Percentiles rank a stretch among this genome's conserved stretches.
Conservation (phyloP, 371 early-diverging fungal genomes). For the Mucor saturninus region DNA sequence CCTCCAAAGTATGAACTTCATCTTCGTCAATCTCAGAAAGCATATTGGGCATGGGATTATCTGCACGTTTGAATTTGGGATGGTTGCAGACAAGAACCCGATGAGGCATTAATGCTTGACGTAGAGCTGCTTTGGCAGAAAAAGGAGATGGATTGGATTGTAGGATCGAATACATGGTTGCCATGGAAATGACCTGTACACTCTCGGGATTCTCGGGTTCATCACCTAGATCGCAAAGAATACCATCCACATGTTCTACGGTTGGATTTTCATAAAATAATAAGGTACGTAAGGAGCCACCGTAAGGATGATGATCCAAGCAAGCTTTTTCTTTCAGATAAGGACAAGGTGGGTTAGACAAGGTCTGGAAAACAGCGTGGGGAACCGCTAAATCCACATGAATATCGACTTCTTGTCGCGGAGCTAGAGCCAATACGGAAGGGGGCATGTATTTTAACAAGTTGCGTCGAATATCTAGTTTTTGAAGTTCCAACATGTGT, state of each 20-base stretch:
- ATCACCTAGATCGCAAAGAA: slow-evolving; percentile 26
- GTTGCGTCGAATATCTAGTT: slow-evolving; percentile 61
- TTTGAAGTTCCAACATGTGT: slow-evolving; percentile 44
- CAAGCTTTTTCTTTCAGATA: neutral
- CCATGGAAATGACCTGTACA: slow-evolving; percentile 2
- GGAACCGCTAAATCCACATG: slow-evolving; percentile 24
- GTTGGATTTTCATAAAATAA: slow-evolving; percentile 35
- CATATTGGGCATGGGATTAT: slow-evolving; percentile 6
- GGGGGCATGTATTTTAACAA: slow-evolving; percentile 53
- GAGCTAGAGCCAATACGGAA: slow-evolving; percentile 36
- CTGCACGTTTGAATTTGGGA: slow-evolving; percentile 6
- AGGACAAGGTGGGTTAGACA: neutral
- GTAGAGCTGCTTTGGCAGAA: neutral
- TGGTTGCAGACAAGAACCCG: neutral
- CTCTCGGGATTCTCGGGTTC: neutral
- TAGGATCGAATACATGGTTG: neutral
- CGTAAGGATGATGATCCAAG: slow-evolving; percentile 21
- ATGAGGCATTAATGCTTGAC: neutral
- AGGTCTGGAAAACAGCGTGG: slow-evolving; percentile 16
- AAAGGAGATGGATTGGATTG: neutral
- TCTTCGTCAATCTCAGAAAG: slow-evolving; percentile 13
- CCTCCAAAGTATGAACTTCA: neutral
- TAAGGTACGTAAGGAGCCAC: slow-evolving; percentile 38
- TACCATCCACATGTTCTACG: slow-evolving; percentile 34
- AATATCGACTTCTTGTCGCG: slow-evolving; percentile 24